A percentile compares a stretch with the other conserved stretches of the same genome.
Evolutionary conservation across 139 green algal species (phyloP).

Genomic region (Volvox reticuliferus): DNA sequence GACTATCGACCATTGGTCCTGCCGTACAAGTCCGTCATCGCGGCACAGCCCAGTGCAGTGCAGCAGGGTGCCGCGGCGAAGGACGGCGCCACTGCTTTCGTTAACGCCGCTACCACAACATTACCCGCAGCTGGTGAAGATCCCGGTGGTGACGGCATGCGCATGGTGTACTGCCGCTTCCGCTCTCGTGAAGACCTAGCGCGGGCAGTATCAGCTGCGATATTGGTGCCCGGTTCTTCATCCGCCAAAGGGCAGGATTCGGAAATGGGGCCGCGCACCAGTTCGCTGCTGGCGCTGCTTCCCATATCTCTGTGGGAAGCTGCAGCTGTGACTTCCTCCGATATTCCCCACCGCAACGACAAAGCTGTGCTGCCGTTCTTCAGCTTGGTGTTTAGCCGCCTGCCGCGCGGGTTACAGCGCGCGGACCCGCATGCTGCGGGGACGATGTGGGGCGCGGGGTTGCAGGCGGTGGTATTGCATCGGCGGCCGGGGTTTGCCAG

Average conservation of each 20-base stretch:
- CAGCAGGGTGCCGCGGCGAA: background rate
- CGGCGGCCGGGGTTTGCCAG: background rate
- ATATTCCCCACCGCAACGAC: background rate
- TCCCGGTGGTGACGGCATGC: background rate
- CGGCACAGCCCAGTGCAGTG: background rate
- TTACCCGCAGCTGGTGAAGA: background rate
- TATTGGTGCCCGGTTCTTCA: background rate
- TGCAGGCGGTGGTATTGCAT: conserved; percentile 28
- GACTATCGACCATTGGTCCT: background rate
- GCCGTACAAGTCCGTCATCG: background rate
- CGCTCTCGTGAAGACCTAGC: background rate
- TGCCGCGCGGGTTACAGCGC: conserved; percentile 5
- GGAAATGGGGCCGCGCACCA: background rate
- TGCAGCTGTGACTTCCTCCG: background rate
- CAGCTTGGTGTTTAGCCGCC: conserved; percentile 6
- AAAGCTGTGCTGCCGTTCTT: background rate
- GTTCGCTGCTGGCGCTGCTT: conserved; percentile 9
- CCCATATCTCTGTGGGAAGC: conserved; percentile 23
- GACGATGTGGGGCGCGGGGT: conserved; percentile 15
- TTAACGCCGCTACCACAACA: background rate
- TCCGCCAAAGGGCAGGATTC: background rate
- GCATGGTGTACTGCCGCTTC: background rate
- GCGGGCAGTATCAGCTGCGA: background rate
- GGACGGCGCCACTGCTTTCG: background rate
- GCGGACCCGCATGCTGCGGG: background rate